phyloP scores from a whole-genome alignment of 805 yeast species.

The Yamadazyma laniorum region DNA sequence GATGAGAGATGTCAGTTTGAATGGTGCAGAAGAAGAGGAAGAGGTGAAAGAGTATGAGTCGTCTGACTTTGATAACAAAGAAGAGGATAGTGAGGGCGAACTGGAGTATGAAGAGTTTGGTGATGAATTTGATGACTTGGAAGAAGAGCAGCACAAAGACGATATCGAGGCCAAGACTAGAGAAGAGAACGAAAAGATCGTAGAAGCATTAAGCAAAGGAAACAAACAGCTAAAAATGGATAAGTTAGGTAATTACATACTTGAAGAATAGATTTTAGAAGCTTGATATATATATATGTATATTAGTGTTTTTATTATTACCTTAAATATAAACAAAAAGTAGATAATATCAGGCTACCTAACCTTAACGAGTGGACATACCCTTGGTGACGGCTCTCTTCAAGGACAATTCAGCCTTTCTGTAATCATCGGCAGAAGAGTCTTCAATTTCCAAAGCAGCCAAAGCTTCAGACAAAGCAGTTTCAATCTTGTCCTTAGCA shows the following conservation, averaged over 20 bases:
- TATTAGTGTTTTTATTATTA: slow-evolving; percentile 10
- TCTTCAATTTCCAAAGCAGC: slow-evolving; percentile 97
- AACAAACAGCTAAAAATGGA: slow-evolving; percentile 71
- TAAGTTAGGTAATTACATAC: slow-evolving; percentile 74
- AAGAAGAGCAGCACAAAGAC: slow-evolving; percentile 18
- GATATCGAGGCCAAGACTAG: slow-evolving; percentile 17
- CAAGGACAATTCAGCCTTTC: slow-evolving; percentile 98
- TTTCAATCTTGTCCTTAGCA: slow-evolving; percentile 95
- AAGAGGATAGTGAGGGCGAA: slow-evolving; percentile 46
- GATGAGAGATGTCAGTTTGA: slow-evolving; percentile 49
- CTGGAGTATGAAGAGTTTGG: slow-evolving; percentile 33
- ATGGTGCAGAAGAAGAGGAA: slow-evolving; percentile 29
- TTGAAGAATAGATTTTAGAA: slow-evolving; percentile 43
- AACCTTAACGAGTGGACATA: slow-evolving; percentile 89
- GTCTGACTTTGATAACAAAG: slow-evolving; percentile 28
- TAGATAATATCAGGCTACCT: slow-evolving; percentile 6
- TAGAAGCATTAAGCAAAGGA: slow-evolving; percentile 67
- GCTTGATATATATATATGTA: slow-evolving; percentile 10
- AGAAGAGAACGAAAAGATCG: slow-evolving; percentile 54
- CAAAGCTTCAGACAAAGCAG: slow-evolving; percentile 96
- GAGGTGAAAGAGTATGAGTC: slow-evolving; percentile 26
- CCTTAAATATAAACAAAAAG: slow-evolving; percentile 12
- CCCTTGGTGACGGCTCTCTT: slow-evolving; percentile 99
- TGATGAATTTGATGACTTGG: slow-evolving; percentile 32
- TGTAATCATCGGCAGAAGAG: slow-evolving; percentile 91